These are phyloP conservation scores for Tetracentron sinense DNA, from an alignment of 164 flowering plant species.

Conservation along the genomic window DNA sequence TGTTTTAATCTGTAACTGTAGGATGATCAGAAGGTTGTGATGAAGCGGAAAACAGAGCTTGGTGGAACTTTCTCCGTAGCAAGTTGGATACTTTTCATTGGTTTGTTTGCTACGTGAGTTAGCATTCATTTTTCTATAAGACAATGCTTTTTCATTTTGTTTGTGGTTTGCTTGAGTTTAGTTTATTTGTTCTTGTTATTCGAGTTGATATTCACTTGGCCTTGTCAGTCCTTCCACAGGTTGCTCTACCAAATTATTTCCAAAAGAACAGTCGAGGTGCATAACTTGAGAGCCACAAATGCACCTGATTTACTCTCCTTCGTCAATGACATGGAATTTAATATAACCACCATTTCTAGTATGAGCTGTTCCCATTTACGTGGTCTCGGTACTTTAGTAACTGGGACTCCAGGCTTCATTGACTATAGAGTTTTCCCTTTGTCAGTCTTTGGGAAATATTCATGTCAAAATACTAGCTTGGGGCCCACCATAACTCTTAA, in stretches of 20 bases:
- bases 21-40: slow-evolving; percentile 80
- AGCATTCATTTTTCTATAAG: not conserved
- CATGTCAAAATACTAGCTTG: slow-evolving; percentile 68
- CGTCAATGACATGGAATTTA: slow-evolving; percentile 81
- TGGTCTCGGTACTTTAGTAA: slow-evolving; percentile 55
- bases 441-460: slow-evolving; percentile 52
- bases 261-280: slow-evolving; percentile 78
- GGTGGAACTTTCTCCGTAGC: slow-evolving; percentile 92
- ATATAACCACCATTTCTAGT: slow-evolving; percentile 78
- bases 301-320: slow-evolving; percentile 74
- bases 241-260: slow-evolving; percentile 83
- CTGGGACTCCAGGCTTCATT: slow-evolving; percentile 65
- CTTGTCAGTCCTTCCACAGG: slow-evolving; percentile 44
- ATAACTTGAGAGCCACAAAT: slow-evolving; percentile 71
- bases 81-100: slow-evolving; percentile 83
- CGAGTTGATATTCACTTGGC: slow-evolving; percentile 20
- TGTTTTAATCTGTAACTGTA: too few relatives aligned
- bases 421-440: slow-evolving; percentile 49
- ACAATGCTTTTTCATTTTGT: not conserved
- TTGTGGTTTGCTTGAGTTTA: slow-evolving; percentile 3
- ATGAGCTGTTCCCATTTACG: slow-evolving; percentile 93
- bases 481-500: slow-evolving; percentile 73
- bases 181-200: not conserved
- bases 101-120: slow-evolving; percentile 89
- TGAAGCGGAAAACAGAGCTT: slow-evolving; percentile 91